Base-by-base conservation (phyloP, 2,329 filamentous ascomycete genomes). In the Coleophoma cylindrospora region DNA sequence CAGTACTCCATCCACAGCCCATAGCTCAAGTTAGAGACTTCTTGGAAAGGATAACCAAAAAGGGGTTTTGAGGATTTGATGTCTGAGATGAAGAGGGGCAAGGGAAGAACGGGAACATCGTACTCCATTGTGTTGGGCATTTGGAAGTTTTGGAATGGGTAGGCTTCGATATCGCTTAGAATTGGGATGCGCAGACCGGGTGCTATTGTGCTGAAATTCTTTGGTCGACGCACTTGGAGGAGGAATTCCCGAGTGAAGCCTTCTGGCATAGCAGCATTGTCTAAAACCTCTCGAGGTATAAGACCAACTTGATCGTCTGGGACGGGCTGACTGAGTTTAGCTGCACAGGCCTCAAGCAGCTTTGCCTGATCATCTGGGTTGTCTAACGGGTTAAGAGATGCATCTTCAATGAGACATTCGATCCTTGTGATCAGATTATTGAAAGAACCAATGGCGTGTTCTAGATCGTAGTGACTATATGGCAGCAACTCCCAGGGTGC, bases 381-480 rank as follows among this genome's bases (percentile, higher is more conserved):
- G 32, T 54, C 51, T 34, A 45, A 32, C 1, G 36, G 40, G 37
- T 33, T 34, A 37, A 51, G 45, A 17, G 40, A 51, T 36, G 15
- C 45, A 34, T 36, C 34, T 47, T 52, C 43, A 15, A 49, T 10
- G 15, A 43, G 46, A 36, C 49, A 48, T 38, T 54, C 50, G 17
- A 54, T 49, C 33, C 45, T 43, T 11, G 36, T 33, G 43, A 50
- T 48, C 13, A 52, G 46, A 44, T 48, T 43, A 37, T 54, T 50
- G 37, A 49, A 51, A 38, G 34, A 43, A 38, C 34, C 15, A n/a
- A 47, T 34, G 12, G 50, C 41, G 33, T 44, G 13, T 40, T 40
- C 15, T 11, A 52, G 36, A 21, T 52, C 40, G 8, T 44, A 46
- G 19, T 55, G 41, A 45, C 54, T 59, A 41, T 54, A 57, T 17